These are phyloP conservation scores for Tilletiopsis washingtonensis DNA, from an alignment of 1,284 basidiomycete species.

Conservation along the genomic window DNA sequence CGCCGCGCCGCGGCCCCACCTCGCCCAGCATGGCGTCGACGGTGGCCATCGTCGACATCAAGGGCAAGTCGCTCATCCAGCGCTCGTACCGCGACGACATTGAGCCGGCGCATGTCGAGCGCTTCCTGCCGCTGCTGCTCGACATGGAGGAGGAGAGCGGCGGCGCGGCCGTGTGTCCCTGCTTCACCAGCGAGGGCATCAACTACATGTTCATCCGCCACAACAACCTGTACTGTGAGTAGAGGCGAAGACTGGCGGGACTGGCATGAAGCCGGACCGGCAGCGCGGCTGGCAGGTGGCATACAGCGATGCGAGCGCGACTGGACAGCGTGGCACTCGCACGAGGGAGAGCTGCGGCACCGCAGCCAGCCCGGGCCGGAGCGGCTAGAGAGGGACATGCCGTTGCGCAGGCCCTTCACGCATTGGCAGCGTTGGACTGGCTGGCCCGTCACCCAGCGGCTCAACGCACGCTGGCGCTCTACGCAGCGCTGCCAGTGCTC, in stretches of 20 bases:
- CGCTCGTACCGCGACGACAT: slow-evolving; percentile 97
- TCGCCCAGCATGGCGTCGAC: slow-evolving; percentile 50
- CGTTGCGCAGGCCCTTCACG: too few relatives aligned
- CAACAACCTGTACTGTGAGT: slow-evolving; percentile 88
- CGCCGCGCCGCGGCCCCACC: too few relatives aligned
- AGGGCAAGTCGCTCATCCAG: slow-evolving; percentile 96
- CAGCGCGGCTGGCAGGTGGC: too few relatives aligned
- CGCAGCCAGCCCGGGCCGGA: too few relatives aligned
- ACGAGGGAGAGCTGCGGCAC: too few relatives aligned
- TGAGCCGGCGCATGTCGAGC: slow-evolving; percentile 75
- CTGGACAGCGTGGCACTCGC: too few relatives aligned
- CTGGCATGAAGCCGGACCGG: too few relatives aligned
- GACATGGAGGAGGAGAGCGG: slow-evolving; percentile 95
- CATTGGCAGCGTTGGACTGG: too few relatives aligned
- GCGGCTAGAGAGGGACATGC: too few relatives aligned
- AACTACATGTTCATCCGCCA: slow-evolving; percentile 99
- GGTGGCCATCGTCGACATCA: slow-evolving; percentile 92
- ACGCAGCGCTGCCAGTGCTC: too few relatives aligned
- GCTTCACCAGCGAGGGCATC: slow-evolving; percentile 65
- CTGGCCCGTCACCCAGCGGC: too few relatives aligned
- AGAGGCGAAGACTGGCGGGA: not conserved
- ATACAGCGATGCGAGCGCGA: too few relatives aligned
- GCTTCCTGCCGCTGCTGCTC: slow-evolving; percentile 85
- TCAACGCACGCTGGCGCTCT: not conserved
- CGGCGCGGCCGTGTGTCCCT: slow-evolving; percentile 67